Evolutionary conservation across 2,329 filamentous ascomycete genomes (phyloP).

Genomic region (Curvularia lunata): DNA sequence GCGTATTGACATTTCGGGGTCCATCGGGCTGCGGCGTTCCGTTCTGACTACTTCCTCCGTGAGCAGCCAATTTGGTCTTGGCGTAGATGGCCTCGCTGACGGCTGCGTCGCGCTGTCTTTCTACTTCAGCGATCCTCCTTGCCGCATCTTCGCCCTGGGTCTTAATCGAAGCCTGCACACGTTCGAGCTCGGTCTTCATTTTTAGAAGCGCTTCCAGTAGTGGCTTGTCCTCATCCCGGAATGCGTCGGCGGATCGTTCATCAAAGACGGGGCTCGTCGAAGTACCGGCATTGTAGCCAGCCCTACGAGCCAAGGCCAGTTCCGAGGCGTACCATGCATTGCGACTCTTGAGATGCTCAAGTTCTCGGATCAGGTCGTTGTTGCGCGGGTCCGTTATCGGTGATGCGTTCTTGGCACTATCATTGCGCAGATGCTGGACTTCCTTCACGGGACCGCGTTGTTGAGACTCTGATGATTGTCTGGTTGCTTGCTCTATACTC

Average conservation of each 20-base stretch:
- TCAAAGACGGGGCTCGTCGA: conserved; percentile 77
- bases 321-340: conserved; percentile 99
- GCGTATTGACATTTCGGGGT: conserved; percentile 65
- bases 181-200: conserved; percentile 87
- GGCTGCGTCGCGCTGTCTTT: conserved; percentile 93
- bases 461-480: conserved; percentile 42
- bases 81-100: conserved; percentile 94
- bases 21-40: conserved; percentile 61
- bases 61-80: conserved; percentile 88
- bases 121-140: conserved; percentile 88
- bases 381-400: conserved; percentile 67
- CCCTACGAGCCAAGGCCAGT: conserved; percentile 86
- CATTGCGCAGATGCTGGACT: conserved; percentile 57
- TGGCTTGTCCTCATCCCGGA: conserved; percentile 90
- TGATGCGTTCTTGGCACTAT: conserved; percentile 65
- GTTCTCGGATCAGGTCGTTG: conserved; percentile 80
- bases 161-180: conserved; percentile 88
- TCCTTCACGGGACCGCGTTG: conserved; percentile 41
- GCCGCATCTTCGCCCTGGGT: conserved; percentile 85
- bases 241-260: conserved; percentile 74
- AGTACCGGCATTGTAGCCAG: conserved; percentile 79
- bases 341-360: conserved; percentile 81
- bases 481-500: conserved; percentile 43
- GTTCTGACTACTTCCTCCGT: conserved; percentile 69
- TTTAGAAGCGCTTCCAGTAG: conserved; percentile 89